Conservation (phyloP, 495 filamentous ascomycete genomes). For the Hypomontagnella monticulosa region DNA sequence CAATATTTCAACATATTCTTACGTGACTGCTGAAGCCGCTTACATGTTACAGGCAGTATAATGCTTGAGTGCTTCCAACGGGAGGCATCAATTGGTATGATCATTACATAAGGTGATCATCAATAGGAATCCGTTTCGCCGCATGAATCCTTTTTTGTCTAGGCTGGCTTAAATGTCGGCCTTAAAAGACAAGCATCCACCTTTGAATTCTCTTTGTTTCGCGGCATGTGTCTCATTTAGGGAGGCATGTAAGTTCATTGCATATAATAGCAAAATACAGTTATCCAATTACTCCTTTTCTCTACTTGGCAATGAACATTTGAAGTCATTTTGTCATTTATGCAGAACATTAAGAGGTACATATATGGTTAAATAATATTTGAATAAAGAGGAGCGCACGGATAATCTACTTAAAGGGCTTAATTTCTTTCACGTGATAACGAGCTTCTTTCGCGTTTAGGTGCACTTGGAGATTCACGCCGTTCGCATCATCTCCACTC, state of each 20-base stretch:
- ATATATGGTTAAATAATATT: no score
- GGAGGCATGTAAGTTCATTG: no score
- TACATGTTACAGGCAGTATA: conserved; percentile 5
- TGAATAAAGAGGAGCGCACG: background rate
- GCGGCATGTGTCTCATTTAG: conserved; percentile 1
- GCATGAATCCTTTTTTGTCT: conserved; percentile 7
- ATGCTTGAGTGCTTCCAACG: background rate
- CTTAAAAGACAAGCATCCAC: background rate
- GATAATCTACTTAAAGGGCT: background rate
- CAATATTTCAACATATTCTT: conserved; percentile 7
- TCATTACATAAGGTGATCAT: background rate
- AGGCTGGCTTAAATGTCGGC: background rate
- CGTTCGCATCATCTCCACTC: conserved; percentile 19
- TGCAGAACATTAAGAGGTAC: no score
- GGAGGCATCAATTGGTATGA: no score
- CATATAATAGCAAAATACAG: no score
- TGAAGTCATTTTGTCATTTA: no score
- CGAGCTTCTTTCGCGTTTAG: conserved; percentile 35
- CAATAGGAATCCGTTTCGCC: conserved; percentile 7
- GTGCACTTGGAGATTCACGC: conserved; percentile 9
- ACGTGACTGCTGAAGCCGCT: background rate
- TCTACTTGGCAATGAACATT: no score
- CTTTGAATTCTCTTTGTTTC: background rate
- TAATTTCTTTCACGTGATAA: conserved; percentile 27
- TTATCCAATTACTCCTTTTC: no score